Conservation (phyloP, 192 early-diverging fungal genomes). For the Backusella westeae region DNA sequence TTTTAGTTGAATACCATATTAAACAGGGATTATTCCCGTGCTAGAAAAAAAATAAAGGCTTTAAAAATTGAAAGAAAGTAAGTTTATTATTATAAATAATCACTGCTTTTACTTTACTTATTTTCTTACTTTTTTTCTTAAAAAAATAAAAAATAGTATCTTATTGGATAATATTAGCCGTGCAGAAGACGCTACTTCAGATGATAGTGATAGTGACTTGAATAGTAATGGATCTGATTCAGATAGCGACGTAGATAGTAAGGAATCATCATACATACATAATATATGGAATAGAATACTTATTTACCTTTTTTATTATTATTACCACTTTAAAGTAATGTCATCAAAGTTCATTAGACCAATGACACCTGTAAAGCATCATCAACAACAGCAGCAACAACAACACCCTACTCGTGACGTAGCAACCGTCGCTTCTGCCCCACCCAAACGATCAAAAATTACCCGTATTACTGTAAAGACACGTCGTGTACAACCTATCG, state of each 20-base stretch:
- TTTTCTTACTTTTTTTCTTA: background rate
- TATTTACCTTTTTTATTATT: background rate
- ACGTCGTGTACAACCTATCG: slow-evolving; percentile 45
- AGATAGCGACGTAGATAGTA: slow-evolving; percentile 12
- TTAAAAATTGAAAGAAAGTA: slow-evolving; percentile 31
- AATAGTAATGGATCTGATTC: slow-evolving; percentile 20
- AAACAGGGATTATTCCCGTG: slow-evolving; percentile 19
- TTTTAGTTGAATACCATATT: slow-evolving; percentile 17
- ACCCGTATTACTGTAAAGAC: slow-evolving; percentile 25
- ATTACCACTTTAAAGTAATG: background rate
- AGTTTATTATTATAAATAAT: background rate
- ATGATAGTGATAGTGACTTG: slow-evolving; percentile 25
- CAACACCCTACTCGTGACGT: background rate
- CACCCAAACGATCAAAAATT: slow-evolving; percentile 30
- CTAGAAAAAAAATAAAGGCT: slow-evolving; percentile 26
- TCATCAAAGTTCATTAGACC: background rate
- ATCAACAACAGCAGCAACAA: background rate
- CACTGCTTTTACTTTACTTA: background rate
- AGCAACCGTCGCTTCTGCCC: slow-evolving; percentile 20
- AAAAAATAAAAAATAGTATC: slow-evolving; percentile 4
- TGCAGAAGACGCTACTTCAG: slow-evolving; percentile 16
- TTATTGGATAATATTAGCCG: slow-evolving; percentile 29
- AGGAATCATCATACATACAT: background rate
- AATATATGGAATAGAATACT: background rate
- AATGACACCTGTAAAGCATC: background rate